Evolutionary conservation across 768 basidiomycete genomes (phyloP).

Genomic region (Sutorius australiensis): DNA sequence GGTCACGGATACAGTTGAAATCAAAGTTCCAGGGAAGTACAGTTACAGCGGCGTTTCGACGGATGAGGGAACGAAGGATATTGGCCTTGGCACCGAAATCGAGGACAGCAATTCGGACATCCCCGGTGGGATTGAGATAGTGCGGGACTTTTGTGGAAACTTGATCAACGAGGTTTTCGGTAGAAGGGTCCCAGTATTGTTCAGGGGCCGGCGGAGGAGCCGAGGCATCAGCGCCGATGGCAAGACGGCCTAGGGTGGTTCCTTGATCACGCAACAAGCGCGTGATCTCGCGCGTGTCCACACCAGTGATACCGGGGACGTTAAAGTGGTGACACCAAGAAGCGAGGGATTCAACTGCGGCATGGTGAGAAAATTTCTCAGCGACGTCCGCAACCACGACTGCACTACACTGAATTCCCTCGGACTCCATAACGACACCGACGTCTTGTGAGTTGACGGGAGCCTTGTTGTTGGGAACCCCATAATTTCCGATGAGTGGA

Average conservation of each 20-base stretch:
- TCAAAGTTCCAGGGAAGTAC: constrained; percentile 98
- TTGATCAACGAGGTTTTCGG: constrained; percentile 91
- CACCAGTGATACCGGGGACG: constrained; percentile 92
- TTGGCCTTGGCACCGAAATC: constrained; percentile 99
- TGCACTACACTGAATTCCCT: constrained; percentile 85
- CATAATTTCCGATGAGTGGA: constrained; percentile 98
- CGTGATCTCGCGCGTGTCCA: constrained; percentile 97
- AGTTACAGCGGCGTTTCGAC: constrained; percentile 87
- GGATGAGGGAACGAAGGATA: constrained; percentile 88
- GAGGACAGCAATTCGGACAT: constrained; percentile 89
- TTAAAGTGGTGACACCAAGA: constrained; percentile 90
- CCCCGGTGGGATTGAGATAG: constrained; percentile 79
- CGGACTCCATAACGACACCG: constrained; percentile 85
- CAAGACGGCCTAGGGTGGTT: constrained; percentile 90
- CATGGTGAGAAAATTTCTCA: constrained; percentile 91
- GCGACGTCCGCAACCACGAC: constrained; percentile 94
- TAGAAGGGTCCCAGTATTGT: constrained; percentile 92
- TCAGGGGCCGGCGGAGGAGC: constrained; percentile 53
- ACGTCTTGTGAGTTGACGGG: constrained; percentile 72
- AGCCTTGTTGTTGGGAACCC: constrained; percentile 80
- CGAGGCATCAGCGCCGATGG: constrained; percentile 69
- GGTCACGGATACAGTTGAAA: constrained; percentile 87
- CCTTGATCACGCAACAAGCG: constrained; percentile 92
- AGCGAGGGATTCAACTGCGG: constrained; percentile 87
- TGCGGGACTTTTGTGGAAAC: constrained; percentile 85